phyloP scores from a whole-genome alignment of 768 basidiomycete genomes.

The Kwoniella sp. region DNA sequence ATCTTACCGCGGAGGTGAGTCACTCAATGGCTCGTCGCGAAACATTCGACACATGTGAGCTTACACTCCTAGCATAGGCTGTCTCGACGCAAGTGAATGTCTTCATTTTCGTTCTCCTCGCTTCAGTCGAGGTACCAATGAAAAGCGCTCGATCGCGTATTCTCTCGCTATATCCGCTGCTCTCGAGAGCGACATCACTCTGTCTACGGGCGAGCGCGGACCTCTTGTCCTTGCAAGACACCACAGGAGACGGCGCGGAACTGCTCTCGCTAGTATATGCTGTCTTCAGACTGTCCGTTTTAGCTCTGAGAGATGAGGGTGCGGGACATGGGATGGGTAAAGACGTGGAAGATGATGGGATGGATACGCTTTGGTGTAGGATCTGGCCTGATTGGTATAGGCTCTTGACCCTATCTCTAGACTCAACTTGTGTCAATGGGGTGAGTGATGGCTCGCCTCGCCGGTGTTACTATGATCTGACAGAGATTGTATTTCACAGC shows the following conservation, averaged over 20 bases:
- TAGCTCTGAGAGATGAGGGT: conserved; percentile 13
- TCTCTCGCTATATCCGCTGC: conserved; percentile 29
- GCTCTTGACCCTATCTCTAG: conserved; percentile 32
- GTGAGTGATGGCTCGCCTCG: conserved; percentile 26
- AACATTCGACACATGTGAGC: neutral
- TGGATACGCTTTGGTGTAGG: conserved; percentile 36
- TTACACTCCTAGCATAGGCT: conserved; percentile 8
- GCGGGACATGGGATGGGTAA: neutral
- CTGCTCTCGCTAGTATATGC: conserved; percentile 31
- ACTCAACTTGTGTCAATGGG: conserved; percentile 34
- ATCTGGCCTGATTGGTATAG: conserved; percentile 44
- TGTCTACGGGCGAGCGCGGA: conserved; percentile 37
- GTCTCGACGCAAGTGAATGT: conserved; percentile 31
- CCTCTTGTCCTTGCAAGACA: conserved; percentile 31
- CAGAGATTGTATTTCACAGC: conserved; percentile 18
- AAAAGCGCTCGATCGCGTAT: conserved; percentile 6
- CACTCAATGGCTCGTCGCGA: neutral
- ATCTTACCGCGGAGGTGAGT: conserved; percentile 22
- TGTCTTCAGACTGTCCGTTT: conserved; percentile 24
- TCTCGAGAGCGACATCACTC: conserved; percentile 31
- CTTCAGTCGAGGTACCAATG: conserved; percentile 13
- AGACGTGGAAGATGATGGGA: conserved; percentile 15
- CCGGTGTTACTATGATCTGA: neutral
- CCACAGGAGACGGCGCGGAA: conserved; percentile 37
- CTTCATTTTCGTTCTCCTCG: conserved; percentile 34